Conservation (phyloP, 164 flowering plant species). For the Vitis amurensis region DNA sequence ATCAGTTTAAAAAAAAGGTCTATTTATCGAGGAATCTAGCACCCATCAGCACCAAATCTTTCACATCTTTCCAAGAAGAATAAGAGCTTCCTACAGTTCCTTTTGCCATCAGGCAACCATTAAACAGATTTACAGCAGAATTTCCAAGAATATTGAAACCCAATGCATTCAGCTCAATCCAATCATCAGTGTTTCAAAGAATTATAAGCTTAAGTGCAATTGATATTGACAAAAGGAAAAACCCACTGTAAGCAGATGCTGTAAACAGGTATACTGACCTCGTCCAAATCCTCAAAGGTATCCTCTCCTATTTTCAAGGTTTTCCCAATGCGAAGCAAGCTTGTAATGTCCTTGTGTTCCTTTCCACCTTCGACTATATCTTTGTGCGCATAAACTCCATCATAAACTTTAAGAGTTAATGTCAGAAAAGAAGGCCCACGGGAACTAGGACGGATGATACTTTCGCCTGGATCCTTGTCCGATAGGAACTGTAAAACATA, state of each 20-base stretch:
- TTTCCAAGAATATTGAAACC: too few relatives aligned
- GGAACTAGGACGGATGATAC: slow-evolving; percentile 88
- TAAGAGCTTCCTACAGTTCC: too few relatives aligned
- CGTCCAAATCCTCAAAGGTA: slow-evolving; percentile 94
- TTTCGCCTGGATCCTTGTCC: slow-evolving; percentile 92
- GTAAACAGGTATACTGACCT: slow-evolving; percentile 37
- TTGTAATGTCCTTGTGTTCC: slow-evolving; percentile 90
- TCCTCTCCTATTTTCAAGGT: slow-evolving; percentile 92
- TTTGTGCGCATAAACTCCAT: slow-evolving; percentile 93
- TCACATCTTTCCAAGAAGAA: too few relatives aligned
- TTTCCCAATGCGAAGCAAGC: slow-evolving; percentile 90
- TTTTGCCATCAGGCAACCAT: too few relatives aligned
- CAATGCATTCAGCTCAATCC: too few relatives aligned
- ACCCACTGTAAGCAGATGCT: too few relatives aligned
- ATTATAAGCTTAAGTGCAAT: slow-evolving; percentile 3
- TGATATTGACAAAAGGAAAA: background rate
- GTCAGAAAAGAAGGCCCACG: slow-evolving; percentile 86
- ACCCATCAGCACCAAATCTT: too few relatives aligned
- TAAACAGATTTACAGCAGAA: too few relatives aligned
- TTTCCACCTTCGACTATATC: slow-evolving; percentile 91
- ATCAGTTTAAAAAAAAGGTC: too few relatives aligned
- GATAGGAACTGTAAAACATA: slow-evolving; percentile 59
- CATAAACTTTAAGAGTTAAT: slow-evolving; percentile 80
- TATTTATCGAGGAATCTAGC: too few relatives aligned
- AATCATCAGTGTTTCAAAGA: too few relatives aligned